Percentiles rank a stretch among this genome's conserved stretches.
Conservation (phyloP, 2,329 filamentous ascomycete species). For the Knoxdaviesia capensis region DNA sequence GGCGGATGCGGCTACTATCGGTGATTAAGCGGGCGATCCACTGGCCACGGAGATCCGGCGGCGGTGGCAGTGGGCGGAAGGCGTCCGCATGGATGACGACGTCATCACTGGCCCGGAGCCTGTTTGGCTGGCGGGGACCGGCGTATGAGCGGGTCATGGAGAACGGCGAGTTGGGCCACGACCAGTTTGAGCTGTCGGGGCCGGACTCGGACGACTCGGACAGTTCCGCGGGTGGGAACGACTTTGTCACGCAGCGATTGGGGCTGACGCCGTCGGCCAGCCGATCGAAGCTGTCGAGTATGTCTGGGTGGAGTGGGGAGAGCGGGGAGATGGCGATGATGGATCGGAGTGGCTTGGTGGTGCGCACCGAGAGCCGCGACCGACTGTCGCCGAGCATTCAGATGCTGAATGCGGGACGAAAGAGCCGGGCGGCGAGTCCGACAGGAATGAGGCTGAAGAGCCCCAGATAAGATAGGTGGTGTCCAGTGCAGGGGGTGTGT, state of each 20-base stretch:
- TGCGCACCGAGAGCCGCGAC: constrained; percentile 74
- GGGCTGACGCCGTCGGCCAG: too few species aligned
- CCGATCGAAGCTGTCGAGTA: too few species aligned
- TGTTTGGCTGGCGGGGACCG: constrained; percentile 38
- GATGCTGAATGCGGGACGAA: constrained; percentile 33
- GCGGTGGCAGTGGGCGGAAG: too few species aligned
- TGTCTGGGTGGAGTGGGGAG: too few species aligned
- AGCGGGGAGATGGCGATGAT: constrained; percentile 16
- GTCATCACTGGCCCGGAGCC: constrained; percentile 32
- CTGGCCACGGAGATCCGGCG: too few species aligned
- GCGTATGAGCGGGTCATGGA: constrained; percentile 75
- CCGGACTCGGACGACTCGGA: constrained; percentile 39
- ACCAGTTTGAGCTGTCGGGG: constrained; percentile 61
- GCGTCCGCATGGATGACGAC: too few species aligned
- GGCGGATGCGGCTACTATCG: too few species aligned
- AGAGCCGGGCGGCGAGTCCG: constrained; percentile 35
- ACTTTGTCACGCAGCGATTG: too few species aligned
- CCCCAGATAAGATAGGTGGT: too few species aligned
- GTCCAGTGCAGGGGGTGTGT: too few species aligned
- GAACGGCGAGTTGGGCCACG: constrained; percentile 38
- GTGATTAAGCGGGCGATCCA: too few species aligned
- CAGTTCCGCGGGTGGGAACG: constrained; percentile 23
- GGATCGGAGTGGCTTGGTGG: constrained; percentile 52
- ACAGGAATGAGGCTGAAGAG: constrained; percentile 28
- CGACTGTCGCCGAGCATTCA: constrained; percentile 39